These are phyloP conservation scores for Licmophora abbreviata DNA, from an alignment of 108 stramenopile species.

Conservation along the genomic window DNA sequence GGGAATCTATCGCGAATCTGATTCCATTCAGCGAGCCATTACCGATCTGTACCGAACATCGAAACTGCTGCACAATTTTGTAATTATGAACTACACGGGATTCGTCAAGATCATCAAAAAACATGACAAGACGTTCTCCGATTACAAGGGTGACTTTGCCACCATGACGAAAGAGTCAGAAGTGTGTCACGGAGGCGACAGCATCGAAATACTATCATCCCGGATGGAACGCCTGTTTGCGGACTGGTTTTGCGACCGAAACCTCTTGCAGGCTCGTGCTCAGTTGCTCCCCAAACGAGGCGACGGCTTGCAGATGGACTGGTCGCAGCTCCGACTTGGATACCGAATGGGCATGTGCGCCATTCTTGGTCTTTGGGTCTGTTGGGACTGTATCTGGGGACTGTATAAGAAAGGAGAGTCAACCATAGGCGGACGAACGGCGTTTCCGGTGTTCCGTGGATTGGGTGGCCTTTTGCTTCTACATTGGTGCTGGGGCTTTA, in stretches of 20 bases:
- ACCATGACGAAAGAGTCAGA: constrained; percentile 15
- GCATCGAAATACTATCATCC: constrained; percentile 33
- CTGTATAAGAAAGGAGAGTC: constrained; percentile 38
- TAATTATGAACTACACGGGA: constrained; percentile 90
- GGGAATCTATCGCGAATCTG: constrained; percentile 24
- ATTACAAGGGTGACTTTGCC: constrained; percentile 56
- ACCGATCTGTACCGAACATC: constrained; percentile 66
- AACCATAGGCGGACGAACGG: constrained; percentile 75
- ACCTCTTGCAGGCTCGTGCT: constrained; percentile 75
- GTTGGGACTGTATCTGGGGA: constrained; percentile 92
- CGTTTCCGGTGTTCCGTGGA: constrained; percentile 87
- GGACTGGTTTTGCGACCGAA: constrained; percentile 83
- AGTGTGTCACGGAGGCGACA: constrained; percentile 64
- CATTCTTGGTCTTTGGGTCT: constrained; percentile 83
- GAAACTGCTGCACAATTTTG: constrained; percentile 77
- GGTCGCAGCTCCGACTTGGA: constrained; percentile 78
- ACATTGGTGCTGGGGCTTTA: constrained; percentile 91
- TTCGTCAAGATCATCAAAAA: constrained; percentile 92
- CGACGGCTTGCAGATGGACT: constrained; percentile 88
- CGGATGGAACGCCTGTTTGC: constrained; percentile 61
- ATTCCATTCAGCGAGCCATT: constrained; percentile 74
- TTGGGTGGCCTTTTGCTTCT: constrained; percentile 80
- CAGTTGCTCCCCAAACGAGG: constrained; percentile 84
- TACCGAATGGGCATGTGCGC: constrained; percentile 90
- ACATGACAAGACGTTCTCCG: constrained; percentile 73